Evolutionary conservation across 805 yeast genomes (phyloP).

Genomic region (Spencermartinsiella europaea): DNA sequence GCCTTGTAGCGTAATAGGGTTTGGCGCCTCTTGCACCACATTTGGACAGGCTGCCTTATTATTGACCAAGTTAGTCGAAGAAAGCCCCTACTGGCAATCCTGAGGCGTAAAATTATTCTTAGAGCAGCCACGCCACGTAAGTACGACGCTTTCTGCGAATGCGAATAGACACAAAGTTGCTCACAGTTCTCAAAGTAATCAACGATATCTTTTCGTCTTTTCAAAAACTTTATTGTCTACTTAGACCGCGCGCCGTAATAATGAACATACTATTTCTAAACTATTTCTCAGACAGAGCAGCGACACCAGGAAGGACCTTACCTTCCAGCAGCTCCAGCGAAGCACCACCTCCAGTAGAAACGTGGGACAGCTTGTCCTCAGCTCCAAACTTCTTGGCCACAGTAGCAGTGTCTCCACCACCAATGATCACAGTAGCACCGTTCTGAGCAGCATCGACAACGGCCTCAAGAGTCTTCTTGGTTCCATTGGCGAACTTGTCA

Average conservation of each 20-base stretch:
- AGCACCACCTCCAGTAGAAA: slow-evolving; percentile 99
- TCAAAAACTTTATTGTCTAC: too few relatives aligned
- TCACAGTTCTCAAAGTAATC: neutral
- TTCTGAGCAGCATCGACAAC: slow-evolving; percentile 78
- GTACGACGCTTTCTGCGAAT: neutral
- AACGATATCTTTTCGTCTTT: too few relatives aligned
- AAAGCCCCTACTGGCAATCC: too few relatives aligned
- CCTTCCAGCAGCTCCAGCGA: slow-evolving; percentile 98
- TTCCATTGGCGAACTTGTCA: slow-evolving; percentile 85
- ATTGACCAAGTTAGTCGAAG: too few relatives aligned
- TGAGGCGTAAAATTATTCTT: too few relatives aligned
- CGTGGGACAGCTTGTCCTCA: slow-evolving; percentile 93
- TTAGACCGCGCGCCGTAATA: too few relatives aligned
- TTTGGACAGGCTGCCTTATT: too few relatives aligned
- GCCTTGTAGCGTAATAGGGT: too few relatives aligned
- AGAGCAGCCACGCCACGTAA: neutral
- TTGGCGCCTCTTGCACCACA: too few relatives aligned
- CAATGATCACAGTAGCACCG: slow-evolving; percentile 93
- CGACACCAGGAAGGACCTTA: slow-evolving; percentile 97
- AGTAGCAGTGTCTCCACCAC: slow-evolving; percentile 99
- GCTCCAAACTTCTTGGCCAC: slow-evolving; percentile 97
- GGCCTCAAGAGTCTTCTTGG: slow-evolving; percentile 83
- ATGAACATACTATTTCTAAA: neutral
- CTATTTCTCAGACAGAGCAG: slow-evolving; percentile 72
- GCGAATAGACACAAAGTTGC: neutral